Evolutionary conservation across 306 rosid genomes (phyloP), one percentile per base, ranked within the genome.

Genomic region (Vigna angularis): DNA sequence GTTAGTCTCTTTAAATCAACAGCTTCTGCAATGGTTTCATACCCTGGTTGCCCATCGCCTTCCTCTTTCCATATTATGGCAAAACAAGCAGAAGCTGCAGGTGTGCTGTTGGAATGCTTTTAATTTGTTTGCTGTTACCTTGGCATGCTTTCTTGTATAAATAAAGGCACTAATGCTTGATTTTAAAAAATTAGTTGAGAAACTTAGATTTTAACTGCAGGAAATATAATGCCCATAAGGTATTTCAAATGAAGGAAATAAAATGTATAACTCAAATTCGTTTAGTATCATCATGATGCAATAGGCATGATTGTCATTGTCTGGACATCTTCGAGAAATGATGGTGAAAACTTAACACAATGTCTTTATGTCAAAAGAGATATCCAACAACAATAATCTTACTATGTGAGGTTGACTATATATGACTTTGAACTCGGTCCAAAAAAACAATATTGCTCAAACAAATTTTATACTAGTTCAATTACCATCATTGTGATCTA

Each of bases 81-180:
- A 70, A 95, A 95, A 80, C 98, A 95, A 85, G 97, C 98, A 72
- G 98, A 95, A 89, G 98, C 98, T 83, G 98, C 98, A 84, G 98
- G 98, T 95, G 49, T 79, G 76, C 52, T 71, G 73, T 74, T 85
- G 61, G 22, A 69, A 50, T 62, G 70, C 55, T 66, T 58, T 72
- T 61, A 32, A 67, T 73, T 53, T 44, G 3, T 44, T 34, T 30
- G 40, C 74, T 76, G 52, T 58, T 83, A 56, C 67, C 44, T 81
- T 75, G 74, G 20, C 61, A 56, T 65, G 44, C 26, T 70, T 56
- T 47, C 59, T 57, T 24, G 65, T 55, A 38, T 22, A 81, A 66
- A 18, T 38, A 52, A 72, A 48, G 22, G 47, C 17, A 16, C 49
- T 24, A 26, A 70, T 47, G 20, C 34, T 79, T 52, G 34, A 67